Conservation (phyloP, 2,329 filamentous ascomycete species). For the Colletotrichum sojae region DNA sequence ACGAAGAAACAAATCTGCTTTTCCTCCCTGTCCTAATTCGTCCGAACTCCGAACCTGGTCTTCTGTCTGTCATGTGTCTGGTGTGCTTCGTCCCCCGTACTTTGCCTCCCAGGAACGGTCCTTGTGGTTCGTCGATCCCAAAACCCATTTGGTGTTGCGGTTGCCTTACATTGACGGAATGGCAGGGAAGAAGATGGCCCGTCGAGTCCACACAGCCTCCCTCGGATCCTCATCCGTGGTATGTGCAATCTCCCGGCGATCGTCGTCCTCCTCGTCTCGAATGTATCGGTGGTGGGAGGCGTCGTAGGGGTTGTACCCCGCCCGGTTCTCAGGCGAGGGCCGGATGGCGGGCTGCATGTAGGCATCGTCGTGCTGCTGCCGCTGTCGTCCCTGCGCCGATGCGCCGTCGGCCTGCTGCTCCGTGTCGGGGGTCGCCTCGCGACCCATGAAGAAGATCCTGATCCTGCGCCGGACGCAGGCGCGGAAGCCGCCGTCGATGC, state of each 20-base stretch:
- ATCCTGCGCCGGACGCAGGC: background rate
- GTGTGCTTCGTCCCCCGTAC: no score
- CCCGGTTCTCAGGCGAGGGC: background rate
- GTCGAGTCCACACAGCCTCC: no score
- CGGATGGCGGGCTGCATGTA: no score
- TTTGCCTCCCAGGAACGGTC: no score
- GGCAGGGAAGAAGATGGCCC: no score
- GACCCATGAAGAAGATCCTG: slow-evolving; percentile 13
- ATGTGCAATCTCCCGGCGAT: background rate
- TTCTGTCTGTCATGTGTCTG: no score
- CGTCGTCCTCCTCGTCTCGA: background rate
- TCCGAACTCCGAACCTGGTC: no score
- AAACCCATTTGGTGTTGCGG: no score
- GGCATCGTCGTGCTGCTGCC: background rate
- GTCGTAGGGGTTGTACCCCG: background rate
- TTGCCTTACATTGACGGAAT: no score
- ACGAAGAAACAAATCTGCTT: no score
- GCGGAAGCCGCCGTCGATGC: slow-evolving; percentile 7
- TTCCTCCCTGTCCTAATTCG: no score
- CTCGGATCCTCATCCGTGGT: background rate
- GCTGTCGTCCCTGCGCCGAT: background rate
- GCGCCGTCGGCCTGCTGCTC: background rate
- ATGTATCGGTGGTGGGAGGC: background rate
- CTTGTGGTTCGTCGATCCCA: no score
- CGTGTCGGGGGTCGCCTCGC: slow-evolving; percentile 6